A percentile compares a stretch with the other conserved stretches of the same genome.
Evolutionary conservation across 2,329 filamentous ascomycete species (phyloP).

Genomic region (Thermochaetoides dissita): DNA sequence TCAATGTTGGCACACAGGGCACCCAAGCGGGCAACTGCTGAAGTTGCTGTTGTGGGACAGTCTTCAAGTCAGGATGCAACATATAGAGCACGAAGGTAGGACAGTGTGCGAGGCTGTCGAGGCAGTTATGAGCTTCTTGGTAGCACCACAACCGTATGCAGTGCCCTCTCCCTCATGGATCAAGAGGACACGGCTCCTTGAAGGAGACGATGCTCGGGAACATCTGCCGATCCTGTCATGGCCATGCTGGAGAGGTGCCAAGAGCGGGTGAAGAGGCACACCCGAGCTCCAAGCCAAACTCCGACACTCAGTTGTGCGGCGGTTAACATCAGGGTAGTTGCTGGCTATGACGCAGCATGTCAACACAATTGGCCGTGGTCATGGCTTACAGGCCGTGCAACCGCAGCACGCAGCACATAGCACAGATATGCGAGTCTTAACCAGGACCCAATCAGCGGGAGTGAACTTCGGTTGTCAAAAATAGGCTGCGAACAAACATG

Average conservation of each 20-base stretch:
- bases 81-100: too few relatives aligned
- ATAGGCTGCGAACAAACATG: constrained; percentile 8
- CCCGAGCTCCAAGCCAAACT: too few relatives aligned
- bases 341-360: background rate
- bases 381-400: background rate
- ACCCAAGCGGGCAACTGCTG: constrained; percentile 11
- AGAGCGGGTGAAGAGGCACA: constrained; percentile 1
- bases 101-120: too few relatives aligned
- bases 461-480: constrained; percentile 8
- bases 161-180: too few relatives aligned
- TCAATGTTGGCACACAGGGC: too few relatives aligned
- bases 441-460: constrained; percentile 2
- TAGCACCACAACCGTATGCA: background rate
- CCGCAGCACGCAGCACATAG: background rate
- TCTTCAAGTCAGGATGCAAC: too few relatives aligned
- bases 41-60: constrained; percentile 10
- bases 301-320: too few relatives aligned
- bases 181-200: too few relatives aligned
- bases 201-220: background rate
- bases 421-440: too few relatives aligned
- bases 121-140: background rate
- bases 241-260: constrained; percentile 3
- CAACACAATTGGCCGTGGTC: constrained; percentile 2
- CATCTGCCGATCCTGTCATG: constrained; percentile 9
- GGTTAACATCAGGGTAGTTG: constrained; percentile 2